A percentile compares a stretch with the other conserved stretches of the same genome.
Conservation (phyloP, 2,329 filamentous ascomycete genomes). For the Lachnellula suecica region DNA sequence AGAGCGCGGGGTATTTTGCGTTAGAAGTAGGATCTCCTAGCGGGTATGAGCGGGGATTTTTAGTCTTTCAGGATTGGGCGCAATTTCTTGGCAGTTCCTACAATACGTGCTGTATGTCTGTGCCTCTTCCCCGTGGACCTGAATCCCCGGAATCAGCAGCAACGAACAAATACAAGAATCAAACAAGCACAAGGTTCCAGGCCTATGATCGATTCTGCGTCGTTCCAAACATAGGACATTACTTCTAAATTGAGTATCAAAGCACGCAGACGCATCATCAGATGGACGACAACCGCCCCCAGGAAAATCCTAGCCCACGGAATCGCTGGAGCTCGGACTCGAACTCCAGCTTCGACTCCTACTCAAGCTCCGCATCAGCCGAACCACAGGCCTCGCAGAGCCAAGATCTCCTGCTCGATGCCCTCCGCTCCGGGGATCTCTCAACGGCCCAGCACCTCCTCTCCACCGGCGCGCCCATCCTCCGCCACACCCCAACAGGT, state of each 20-base stretch:
- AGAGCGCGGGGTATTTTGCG: too few relatives aligned
- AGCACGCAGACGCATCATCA: neutral
- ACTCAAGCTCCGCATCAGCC: neutral
- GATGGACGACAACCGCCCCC: neutral
- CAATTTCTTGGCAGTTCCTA: neutral
- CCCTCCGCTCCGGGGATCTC: neutral
- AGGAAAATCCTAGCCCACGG: neutral
- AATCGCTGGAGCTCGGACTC: neutral
- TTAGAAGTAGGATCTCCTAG: neutral
- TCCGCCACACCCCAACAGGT: neutral
- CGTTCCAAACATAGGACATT: neutral
- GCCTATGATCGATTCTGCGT: neutral
- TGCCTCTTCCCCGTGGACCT: too few relatives aligned
- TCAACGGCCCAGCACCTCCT: neutral
- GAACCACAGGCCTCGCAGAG: neutral
- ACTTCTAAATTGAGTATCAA: neutral
- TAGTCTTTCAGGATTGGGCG: too few relatives aligned
- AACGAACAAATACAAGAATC: neutral
- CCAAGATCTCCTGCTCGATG: neutral
- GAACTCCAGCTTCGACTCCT: neutral
- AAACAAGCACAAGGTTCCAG: neutral
- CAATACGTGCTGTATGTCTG: too few relatives aligned
- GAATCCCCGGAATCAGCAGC: too few relatives aligned
- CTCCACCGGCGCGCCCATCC: neutral
- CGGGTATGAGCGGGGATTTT: neutral